A percentile compares a stretch with the other conserved stretches of the same genome.
Evolutionary conservation across 177 flowering plant species (phyloP).

Genomic region (Telopea speciosissima): DNA sequence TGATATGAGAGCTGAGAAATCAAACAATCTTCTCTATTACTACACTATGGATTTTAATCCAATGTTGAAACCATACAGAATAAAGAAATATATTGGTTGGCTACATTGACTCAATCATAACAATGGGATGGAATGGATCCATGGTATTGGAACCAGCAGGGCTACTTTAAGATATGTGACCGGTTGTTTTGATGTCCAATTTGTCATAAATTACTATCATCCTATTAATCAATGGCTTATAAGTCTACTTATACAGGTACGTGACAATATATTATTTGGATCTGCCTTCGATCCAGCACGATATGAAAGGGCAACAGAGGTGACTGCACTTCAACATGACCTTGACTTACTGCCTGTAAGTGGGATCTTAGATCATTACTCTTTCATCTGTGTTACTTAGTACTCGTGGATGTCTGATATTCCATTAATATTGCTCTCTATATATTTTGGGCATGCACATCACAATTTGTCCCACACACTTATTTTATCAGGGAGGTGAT

Average conservation of each 20-base stretch:
- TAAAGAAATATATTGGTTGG: no score
- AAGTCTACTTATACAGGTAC: constrained; percentile 47
- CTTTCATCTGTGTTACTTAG: neutral
- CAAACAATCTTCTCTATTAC: no score
- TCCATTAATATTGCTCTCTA: neutral
- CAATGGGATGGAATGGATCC: no score
- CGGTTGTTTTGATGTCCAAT: no score
- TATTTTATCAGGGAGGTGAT: constrained; percentile 75
- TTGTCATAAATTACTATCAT: no score
- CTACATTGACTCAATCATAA: no score
- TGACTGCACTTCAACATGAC: constrained; percentile 85
- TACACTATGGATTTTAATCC: no score
- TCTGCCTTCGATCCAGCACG: constrained; percentile 52
- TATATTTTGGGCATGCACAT: neutral
- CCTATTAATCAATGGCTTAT: neutral
- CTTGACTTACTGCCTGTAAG: constrained; percentile 87
- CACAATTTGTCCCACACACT: neutral
- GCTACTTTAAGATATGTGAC: no score
- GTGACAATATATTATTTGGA: constrained; percentile 94
- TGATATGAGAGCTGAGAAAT: no score
- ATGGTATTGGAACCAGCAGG: no score
- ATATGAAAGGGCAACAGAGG: constrained; percentile 72
- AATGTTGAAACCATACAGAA: no score
- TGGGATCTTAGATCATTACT: constrained; percentile 2
- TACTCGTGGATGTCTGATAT: no score